These are phyloP conservation scores for Mortierella polycephala DNA, from an alignment of 371 early-diverging fungal genomes.

Conservation along the genomic window DNA sequence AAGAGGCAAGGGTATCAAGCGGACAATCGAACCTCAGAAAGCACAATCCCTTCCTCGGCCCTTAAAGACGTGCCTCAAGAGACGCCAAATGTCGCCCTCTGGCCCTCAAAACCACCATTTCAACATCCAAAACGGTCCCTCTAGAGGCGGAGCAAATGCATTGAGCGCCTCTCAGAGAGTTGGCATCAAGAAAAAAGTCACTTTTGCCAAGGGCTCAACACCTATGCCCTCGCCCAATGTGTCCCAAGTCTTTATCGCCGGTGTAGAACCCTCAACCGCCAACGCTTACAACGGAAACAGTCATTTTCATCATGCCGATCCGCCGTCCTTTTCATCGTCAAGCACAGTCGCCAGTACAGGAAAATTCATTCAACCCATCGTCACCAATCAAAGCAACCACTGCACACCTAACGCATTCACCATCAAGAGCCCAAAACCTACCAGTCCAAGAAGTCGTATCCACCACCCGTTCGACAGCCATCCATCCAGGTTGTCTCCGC, in stretches of 20 bases:
- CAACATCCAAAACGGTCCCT: too few species aligned
- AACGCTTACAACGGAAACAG: too few species aligned
- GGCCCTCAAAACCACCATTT: not conserved
- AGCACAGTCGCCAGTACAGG: not conserved
- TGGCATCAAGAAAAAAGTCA: constrained; percentile 25
- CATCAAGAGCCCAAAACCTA: constrained; percentile 10
- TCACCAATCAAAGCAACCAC: not conserved
- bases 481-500: constrained; percentile 35
- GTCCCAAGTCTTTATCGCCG: constrained; percentile 14
- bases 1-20: not conserved
- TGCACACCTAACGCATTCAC: not conserved
- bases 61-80: constrained; percentile 32
- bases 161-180: not conserved
- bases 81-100: not conserved
- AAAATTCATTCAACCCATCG: not conserved
- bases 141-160: not conserved
- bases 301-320: not conserved
- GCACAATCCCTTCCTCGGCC: not conserved
- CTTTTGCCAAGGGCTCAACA: constrained; percentile 42
- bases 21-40: too few species aligned
- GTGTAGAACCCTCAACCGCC: not conserved
- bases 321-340: not conserved
- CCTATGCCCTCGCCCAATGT: constrained; percentile 31
- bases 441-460: constrained; percentile 12
- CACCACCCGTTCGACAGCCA: constrained; percentile 39